Evolutionary conservation across 2,329 filamentous ascomycete species (phyloP).

Genomic region (Didymella exigua): DNA sequence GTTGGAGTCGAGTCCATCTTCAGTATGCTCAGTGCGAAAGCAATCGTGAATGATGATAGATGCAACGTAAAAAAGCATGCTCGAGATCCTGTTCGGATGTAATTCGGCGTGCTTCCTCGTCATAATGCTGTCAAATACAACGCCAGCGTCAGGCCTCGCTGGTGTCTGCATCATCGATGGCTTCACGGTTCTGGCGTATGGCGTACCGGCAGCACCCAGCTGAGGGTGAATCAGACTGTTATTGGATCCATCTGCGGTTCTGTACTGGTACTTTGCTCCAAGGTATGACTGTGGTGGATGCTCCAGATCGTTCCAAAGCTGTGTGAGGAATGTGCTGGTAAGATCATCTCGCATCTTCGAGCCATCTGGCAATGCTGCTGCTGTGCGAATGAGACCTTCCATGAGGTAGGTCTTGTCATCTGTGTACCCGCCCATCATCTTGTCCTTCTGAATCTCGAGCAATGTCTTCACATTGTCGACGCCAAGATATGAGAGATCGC

Average conservation of each 20-base stretch:
- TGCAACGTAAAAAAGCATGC: conserved; percentile 75
- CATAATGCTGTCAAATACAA: conserved; percentile 72
- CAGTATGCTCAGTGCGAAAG: conserved; percentile 66
- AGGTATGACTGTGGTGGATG: conserved; percentile 56
- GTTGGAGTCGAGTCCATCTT: conserved; percentile 61
- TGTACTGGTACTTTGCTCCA: conserved; percentile 53
- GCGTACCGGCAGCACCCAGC: conserved; percentile 68
- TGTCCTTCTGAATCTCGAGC: conserved; percentile 43
- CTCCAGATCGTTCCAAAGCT: conserved; percentile 56
- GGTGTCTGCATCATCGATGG: conserved; percentile 62
- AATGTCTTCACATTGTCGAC: conserved; percentile 47
- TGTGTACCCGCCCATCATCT: conserved; percentile 57
- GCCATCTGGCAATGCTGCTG: conserved; percentile 50
- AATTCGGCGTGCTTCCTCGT: conserved; percentile 65
- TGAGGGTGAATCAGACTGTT: conserved; percentile 67
- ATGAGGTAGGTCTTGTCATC: conserved; percentile 68
- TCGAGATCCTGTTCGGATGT: conserved; percentile 75
- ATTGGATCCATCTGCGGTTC: conserved; percentile 57
- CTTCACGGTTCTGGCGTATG: conserved; percentile 71
- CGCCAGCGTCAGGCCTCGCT: conserved; percentile 66
- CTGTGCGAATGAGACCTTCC: conserved; percentile 62
- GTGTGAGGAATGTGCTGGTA: conserved; percentile 53
- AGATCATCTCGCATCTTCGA: conserved; percentile 48
- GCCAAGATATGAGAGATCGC: conserved; percentile 42
- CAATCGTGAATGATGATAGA: conserved; percentile 68